phyloP scores from a whole-genome alignment of 2,329 filamentous ascomycete species.

The Diaporthe citrichinensis region DNA sequence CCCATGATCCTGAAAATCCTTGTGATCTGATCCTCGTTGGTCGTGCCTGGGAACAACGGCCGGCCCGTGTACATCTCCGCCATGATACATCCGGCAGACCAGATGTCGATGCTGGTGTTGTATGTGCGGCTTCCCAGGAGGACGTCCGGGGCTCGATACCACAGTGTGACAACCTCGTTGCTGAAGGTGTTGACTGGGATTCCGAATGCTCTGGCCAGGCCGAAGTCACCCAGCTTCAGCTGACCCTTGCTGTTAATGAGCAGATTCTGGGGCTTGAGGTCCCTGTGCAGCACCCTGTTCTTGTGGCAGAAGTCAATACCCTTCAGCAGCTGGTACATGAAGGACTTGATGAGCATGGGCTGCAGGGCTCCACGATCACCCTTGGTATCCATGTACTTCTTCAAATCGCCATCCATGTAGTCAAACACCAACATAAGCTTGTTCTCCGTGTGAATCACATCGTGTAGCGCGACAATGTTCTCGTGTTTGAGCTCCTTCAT shows the following conservation, averaged over 20 bases:
- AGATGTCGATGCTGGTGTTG: conserved; percentile 99
- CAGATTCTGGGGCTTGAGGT: conserved; percentile 96
- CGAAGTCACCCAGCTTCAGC: conserved; percentile 94
- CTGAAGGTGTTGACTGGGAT: conserved; percentile 99
- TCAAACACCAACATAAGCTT: conserved; percentile 99
- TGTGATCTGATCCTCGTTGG: conserved; percentile 96
- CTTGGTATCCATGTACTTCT: conserved; percentile 97
- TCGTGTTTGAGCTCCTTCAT: conserved; percentile 99
- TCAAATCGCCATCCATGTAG: conserved; percentile 98
- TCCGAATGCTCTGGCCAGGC: conserved; percentile 92
- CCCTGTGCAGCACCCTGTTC: conserved; percentile 94
- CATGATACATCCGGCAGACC: conserved; percentile 99
- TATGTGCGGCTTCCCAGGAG: conserved; percentile 94
- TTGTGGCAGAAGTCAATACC: conserved; percentile 99
- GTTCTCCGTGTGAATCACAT: conserved; percentile 99
- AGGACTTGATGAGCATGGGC: conserved; percentile 93
- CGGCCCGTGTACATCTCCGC: conserved; percentile 99
- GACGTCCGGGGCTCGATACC: conserved; percentile 98
- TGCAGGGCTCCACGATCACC: conserved; percentile 92
- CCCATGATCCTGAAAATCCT: conserved; percentile 99
- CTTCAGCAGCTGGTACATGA: conserved; percentile 97
- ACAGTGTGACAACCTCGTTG: conserved; percentile 97
- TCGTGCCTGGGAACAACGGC: conserved; percentile 95
- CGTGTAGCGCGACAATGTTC: conserved; percentile 96
- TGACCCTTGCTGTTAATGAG: conserved; percentile 93